Evolutionary conservation across 2,329 filamentous ascomycete genomes (phyloP).

Genomic region (Arachnomyces sp.): DNA sequence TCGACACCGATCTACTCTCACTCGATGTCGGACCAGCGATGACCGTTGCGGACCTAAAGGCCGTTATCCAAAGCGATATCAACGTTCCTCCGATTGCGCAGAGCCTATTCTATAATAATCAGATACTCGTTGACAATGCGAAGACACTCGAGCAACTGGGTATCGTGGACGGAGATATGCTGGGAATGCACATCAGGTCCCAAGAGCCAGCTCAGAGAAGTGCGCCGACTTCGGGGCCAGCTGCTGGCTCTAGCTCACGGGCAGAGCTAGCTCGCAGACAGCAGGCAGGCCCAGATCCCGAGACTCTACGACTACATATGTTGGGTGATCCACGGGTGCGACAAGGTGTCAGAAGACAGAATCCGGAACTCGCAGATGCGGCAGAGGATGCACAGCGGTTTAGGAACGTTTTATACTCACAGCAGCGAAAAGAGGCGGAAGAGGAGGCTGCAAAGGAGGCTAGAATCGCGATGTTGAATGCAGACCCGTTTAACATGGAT

Average conservation of each 20-base stretch:
- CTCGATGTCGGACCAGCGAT: conserved; percentile 77
- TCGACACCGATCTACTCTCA: conserved; percentile 66
- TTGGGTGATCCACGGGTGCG: conserved; percentile 68
- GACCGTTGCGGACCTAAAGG: conserved; percentile 76
- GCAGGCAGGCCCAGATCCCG: conserved; percentile 51
- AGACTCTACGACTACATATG: conserved; percentile 73
- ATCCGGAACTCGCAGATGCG: conserved; percentile 68
- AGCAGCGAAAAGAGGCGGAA: conserved; percentile 61
- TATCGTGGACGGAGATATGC: conserved; percentile 83
- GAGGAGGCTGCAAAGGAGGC: conserved; percentile 69
- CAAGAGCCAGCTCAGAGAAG: conserved; percentile 20
- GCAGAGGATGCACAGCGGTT: conserved; percentile 71
- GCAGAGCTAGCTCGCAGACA: conserved; percentile 18
- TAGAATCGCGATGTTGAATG: conserved; percentile 76
- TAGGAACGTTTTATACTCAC: conserved; percentile 59
- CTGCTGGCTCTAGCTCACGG: neutral
- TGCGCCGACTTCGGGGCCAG: conserved; percentile 3
- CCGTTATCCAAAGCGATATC: conserved; percentile 77
- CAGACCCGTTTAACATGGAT: conserved; percentile 88
- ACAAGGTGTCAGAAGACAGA: conserved; percentile 59
- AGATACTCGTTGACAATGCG: conserved; percentile 64
- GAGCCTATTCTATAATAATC: conserved; percentile 84
- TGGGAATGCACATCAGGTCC: conserved; percentile 65
- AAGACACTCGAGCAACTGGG: conserved; percentile 75
- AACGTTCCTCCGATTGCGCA: conserved; percentile 63